Evolutionary conservation across 768 basidiomycete genomes (phyloP).

Genomic region (Austroboletus eburneus): DNA sequence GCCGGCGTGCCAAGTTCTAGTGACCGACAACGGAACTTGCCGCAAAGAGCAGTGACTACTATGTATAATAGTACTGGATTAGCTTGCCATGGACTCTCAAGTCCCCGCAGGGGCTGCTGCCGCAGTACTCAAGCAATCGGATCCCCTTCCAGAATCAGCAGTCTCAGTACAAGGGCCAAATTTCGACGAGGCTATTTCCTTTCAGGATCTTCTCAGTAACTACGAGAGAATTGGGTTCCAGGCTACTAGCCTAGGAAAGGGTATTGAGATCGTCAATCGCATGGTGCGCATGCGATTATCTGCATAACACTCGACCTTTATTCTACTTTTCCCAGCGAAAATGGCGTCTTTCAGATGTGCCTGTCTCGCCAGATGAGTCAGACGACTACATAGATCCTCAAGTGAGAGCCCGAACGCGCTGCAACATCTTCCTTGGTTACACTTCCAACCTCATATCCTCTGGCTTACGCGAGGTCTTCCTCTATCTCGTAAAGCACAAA

Average conservation of each 20-base stretch:
- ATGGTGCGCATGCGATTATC: constrained; percentile 57
- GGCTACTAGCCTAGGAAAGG: constrained; percentile 86
- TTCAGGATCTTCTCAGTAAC: constrained; percentile 66
- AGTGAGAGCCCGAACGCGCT: constrained; percentile 67
- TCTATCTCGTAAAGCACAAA: constrained; percentile 89
- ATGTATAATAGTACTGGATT: neutral
- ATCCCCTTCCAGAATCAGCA: constrained; percentile 59
- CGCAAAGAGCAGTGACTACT: constrained; percentile 6
- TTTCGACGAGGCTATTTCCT: constrained; percentile 63
- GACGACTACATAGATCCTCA: constrained; percentile 58
- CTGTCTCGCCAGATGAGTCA: constrained; percentile 62
- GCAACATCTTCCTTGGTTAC: constrained; percentile 92
- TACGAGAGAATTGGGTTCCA: constrained; percentile 96
- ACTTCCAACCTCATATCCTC: constrained; percentile 99
- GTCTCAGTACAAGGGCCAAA: constrained; percentile 83
- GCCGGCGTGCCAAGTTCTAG: neutral
- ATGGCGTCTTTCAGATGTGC: constrained; percentile 89
- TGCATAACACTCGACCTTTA: neutral
- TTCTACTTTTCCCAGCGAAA: constrained; percentile 49
- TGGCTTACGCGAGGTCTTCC: constrained; percentile 88
- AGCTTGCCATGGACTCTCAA: constrained; percentile 10
- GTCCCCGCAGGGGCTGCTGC: constrained; percentile 62
- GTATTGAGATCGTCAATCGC: constrained; percentile 85
- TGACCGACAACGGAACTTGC: constrained; percentile 24
- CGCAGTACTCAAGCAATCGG: constrained; percentile 75